Evolutionary conservation across 2,329 filamentous ascomycete species (phyloP).

Genomic region (Trichophyton rubrum): DNA sequence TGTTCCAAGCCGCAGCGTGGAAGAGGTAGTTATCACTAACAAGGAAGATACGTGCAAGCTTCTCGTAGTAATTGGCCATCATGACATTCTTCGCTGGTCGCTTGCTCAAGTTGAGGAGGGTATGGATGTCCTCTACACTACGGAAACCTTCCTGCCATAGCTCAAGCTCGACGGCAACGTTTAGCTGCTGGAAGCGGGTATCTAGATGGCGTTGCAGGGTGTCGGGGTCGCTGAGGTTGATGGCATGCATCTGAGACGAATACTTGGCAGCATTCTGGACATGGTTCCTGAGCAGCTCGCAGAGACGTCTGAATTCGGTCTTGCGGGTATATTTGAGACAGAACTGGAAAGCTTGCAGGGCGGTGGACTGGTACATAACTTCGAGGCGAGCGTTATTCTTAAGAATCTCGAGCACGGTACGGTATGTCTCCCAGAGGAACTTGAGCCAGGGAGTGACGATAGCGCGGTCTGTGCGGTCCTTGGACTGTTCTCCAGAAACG

Average conservation of each 20-base stretch:
- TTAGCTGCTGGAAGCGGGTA: slow-evolving; percentile 95
- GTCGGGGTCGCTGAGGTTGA: slow-evolving; percentile 95
- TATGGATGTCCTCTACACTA: slow-evolving; percentile 98
- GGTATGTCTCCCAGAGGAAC: slow-evolving; percentile 98
- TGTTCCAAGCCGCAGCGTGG: slow-evolving; percentile 93
- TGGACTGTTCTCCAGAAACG: slow-evolving; percentile 93
- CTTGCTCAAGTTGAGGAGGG: slow-evolving; percentile 92
- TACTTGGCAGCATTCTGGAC: slow-evolving; percentile 99
- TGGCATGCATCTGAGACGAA: slow-evolving; percentile 96
- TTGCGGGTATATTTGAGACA: slow-evolving; percentile 96
- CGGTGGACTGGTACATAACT: slow-evolving; percentile 95
- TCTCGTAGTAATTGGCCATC: slow-evolving; percentile 99
- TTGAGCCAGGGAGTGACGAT: slow-evolving; percentile 99
- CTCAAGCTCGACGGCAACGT: slow-evolving; percentile 94
- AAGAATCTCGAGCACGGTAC: slow-evolving; percentile 93
- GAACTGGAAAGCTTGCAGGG: slow-evolving; percentile 96
- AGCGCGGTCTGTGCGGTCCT: slow-evolving; percentile 91
- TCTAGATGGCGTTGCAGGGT: slow-evolving; percentile 95
- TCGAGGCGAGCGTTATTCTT: slow-evolving; percentile 98
- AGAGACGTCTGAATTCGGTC: slow-evolving; percentile 97
- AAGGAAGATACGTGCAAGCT: slow-evolving; percentile 94
- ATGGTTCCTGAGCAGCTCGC: slow-evolving; percentile 95
- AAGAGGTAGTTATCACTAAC: slow-evolving; percentile 99
- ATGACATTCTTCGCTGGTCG: slow-evolving; percentile 96
- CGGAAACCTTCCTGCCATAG: slow-evolving; percentile 99